Evolutionary conservation across 2,329 filamentous ascomycete genomes (phyloP).

Genomic region (Neonectria coccinea): DNA sequence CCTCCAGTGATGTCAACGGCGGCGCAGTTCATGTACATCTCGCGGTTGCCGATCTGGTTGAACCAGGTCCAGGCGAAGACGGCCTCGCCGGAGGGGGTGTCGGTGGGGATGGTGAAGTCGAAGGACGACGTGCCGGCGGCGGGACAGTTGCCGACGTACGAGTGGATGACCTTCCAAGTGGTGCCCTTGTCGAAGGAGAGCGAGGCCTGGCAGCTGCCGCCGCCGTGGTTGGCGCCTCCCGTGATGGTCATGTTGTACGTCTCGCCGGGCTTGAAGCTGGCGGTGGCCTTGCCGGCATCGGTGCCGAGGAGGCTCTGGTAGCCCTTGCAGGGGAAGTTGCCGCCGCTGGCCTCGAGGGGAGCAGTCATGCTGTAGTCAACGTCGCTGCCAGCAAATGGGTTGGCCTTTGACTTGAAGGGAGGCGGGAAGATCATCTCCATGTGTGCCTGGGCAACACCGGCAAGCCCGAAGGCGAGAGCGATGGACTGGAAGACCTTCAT

Average conservation of each 20-base stretch:
- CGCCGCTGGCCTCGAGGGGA: constrained; percentile 70
- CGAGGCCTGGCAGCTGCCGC: constrained; percentile 81
- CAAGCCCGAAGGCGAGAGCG: constrained; percentile 56
- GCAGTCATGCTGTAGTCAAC: constrained; percentile 79
- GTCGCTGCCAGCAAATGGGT: constrained; percentile 58
- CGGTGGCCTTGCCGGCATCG: constrained; percentile 63
- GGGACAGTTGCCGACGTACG: constrained; percentile 68
- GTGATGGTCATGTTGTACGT: constrained; percentile 72
- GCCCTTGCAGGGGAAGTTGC: constrained; percentile 83
- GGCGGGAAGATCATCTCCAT: constrained; percentile 67
- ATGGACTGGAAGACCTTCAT: constrained; percentile 57
- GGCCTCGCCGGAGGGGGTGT: constrained; percentile 70
- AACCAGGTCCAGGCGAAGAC: constrained; percentile 84
- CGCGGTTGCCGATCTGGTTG: constrained; percentile 80
- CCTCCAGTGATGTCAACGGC: constrained; percentile 69
- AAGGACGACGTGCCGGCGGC: constrained; percentile 61
- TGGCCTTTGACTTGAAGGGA: constrained; percentile 66
- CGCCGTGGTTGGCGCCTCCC: constrained; percentile 73
- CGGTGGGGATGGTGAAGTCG: constrained; percentile 73
- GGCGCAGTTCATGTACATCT: constrained; percentile 91
- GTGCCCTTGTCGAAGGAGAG: constrained; percentile 78
- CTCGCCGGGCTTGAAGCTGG: constrained; percentile 71
- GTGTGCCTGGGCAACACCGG: constrained; percentile 62
- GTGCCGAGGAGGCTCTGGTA: constrained; percentile 63
- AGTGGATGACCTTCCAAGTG: constrained; percentile 76